phyloP scores from a whole-genome alignment of 1,284 basidiomycete genomes.

The Cystobasidium sp. region DNA sequence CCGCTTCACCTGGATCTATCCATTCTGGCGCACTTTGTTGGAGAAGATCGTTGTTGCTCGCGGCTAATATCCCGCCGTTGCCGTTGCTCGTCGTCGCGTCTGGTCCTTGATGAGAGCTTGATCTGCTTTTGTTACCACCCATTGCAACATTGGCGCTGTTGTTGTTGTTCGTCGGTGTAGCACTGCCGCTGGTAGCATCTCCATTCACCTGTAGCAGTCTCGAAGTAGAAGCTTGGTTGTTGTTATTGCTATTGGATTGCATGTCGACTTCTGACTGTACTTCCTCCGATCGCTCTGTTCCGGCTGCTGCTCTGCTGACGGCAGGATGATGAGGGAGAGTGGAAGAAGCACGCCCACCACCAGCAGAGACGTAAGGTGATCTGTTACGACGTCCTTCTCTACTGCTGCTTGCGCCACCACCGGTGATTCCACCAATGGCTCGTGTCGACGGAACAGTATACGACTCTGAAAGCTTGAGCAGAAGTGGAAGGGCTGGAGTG shows the following conservation, averaged over 20 bases:
- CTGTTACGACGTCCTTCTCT: slow-evolving; percentile 9
- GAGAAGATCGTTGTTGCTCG: slow-evolving; percentile 6
- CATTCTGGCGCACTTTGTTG: slow-evolving; percentile 20
- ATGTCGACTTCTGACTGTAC: not conserved
- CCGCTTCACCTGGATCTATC: slow-evolving; percentile 38
- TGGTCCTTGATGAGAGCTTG: not conserved
- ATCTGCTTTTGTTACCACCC: not conserved
- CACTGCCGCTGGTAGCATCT: not conserved
- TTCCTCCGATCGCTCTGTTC: slow-evolving; percentile 17
- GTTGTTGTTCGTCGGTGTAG: not conserved
- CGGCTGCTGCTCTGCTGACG: not conserved
- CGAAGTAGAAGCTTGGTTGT: not conserved
- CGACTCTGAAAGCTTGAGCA: slow-evolving; percentile 22
- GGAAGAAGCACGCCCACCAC: slow-evolving; percentile 6
- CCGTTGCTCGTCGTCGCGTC: not conserved
- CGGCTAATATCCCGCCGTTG: not conserved
- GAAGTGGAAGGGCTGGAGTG: slow-evolving; percentile 31
- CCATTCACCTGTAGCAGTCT: not conserved
- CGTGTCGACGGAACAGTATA: slow-evolving; percentile 11
- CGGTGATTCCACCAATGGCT: not conserved
- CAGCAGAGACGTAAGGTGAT: not conserved
- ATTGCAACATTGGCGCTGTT: not conserved
- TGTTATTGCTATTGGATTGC: too few species aligned
- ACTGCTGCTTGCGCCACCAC: not conserved
- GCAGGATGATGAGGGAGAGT: slow-evolving; percentile 1